Base-by-base conservation (phyloP, 75 land plant species). In the Chamaecyparis obtusa region DNA sequence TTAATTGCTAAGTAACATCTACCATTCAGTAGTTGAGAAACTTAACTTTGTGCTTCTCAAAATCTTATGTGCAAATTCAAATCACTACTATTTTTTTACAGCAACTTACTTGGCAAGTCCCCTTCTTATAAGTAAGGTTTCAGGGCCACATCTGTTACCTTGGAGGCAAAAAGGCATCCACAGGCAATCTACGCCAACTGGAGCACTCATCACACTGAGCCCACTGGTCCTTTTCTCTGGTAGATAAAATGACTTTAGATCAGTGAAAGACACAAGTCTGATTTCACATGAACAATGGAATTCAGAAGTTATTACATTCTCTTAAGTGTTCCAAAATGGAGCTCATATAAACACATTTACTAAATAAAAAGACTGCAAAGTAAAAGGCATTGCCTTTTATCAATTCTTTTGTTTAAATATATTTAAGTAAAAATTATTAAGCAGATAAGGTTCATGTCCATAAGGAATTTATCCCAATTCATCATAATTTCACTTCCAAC, bases 161-260 rank as follows among this genome's bases (percentile, higher is more conserved):
- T 56, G 93, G 72, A 46, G 87, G 90, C 36, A 92, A 69, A 87
- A 92, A 89, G 11, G 86, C 90, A 36, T 92, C 90, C 32, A 82
- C 32, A 48, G 93, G 93, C 69, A 92, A 80, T 43, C 89, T 87
- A 21, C 92, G 90, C 90, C 92, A 92, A 64, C 80, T 89, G n/a
- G 48, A 83, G 88, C 93, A 92, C 49, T 91, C 93, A 86, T 92
- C 93, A 88, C 93, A 92, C 64, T 92, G 92, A 30, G 87, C 92
- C 93, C 93, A 92, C 84, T 89, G 93, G 30, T 91, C 90, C 64
- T 92, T 90, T 36, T 43, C 84, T 79, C 87, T 77, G 87, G 2
- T 46, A 81, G 83, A 81, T n/a, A 32, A 46, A 43, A 81, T 39
- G 39, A 39, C 24, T 32, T n/a, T 46, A 44, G 39, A 46, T 46